Evolutionary conservation across 2,329 filamentous ascomycete species (phyloP).

Genomic region (Neoscytalidium dimidiatum): DNA sequence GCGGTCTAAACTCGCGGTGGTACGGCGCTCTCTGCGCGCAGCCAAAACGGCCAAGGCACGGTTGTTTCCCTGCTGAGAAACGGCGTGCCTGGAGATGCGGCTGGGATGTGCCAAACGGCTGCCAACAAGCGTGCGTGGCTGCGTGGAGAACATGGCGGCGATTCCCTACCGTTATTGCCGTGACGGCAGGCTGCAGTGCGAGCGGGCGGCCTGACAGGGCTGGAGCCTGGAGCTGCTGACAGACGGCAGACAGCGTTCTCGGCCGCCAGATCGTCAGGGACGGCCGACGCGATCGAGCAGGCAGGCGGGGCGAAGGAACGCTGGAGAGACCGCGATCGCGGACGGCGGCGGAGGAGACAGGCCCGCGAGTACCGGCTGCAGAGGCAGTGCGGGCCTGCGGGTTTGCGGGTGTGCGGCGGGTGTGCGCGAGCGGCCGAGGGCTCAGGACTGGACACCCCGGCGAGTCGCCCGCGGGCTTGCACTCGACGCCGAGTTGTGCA

Average conservation of each 20-base stretch:
- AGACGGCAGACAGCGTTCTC: neutral
- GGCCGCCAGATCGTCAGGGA: conserved; percentile 8
- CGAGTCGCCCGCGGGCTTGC: neutral
- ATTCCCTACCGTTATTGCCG: neutral
- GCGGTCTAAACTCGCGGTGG: neutral
- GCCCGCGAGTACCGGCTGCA: too few species aligned
- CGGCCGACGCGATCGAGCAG: neutral
- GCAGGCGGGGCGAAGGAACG: neutral
- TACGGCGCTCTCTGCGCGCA: neutral
- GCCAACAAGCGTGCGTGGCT: neutral
- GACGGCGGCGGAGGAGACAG: neutral
- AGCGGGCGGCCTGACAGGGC: conserved; percentile 4
- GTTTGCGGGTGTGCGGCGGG: neutral
- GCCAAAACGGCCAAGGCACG: neutral
- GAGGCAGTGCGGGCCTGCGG: neutral
- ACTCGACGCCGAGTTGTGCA: neutral
- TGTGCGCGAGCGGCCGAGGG: neutral
- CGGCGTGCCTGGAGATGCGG: neutral
- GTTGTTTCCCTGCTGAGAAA: conserved; percentile 2
- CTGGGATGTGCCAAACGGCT: neutral
- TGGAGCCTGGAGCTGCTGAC: neutral
- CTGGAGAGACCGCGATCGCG: conserved; percentile 2
- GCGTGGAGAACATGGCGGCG: neutral
- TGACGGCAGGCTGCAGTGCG: neutral
- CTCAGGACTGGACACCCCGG: too few species aligned